A percentile compares a stretch with the other conserved stretches of the same genome.
Evolutionary conservation across 192 early-diverging fungal genomes (phyloP).

Genomic region (Podila verticillata): DNA sequence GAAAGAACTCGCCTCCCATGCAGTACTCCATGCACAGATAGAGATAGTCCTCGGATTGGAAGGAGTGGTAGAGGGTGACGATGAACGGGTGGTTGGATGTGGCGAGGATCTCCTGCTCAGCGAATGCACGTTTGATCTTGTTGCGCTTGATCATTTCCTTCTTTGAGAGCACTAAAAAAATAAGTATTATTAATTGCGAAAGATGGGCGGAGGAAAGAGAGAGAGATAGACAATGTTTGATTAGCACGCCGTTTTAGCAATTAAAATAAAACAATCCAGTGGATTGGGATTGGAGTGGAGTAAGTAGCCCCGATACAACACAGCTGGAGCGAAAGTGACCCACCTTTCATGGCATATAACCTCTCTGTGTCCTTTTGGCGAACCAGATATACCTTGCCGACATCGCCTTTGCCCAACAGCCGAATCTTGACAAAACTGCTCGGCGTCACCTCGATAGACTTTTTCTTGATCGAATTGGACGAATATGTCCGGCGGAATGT

Average conservation of each 20-base stretch:
- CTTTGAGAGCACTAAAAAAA: constrained; percentile 73
- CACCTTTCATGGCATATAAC: constrained; percentile 97
- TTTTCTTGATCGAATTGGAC: constrained; percentile 82
- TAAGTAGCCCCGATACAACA: no score
- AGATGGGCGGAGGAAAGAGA: constrained; percentile 4
- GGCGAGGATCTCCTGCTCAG: constrained; percentile 86
- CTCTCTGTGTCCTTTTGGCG: constrained; percentile 80
- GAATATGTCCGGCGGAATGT: constrained; percentile 83
- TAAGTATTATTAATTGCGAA: constrained; percentile 1
- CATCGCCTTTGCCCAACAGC: constrained; percentile 96
- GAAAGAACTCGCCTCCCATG: constrained; percentile 89
- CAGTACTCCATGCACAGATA: constrained; percentile 93
- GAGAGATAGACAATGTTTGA: no score
- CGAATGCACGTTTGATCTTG: constrained; percentile 97
- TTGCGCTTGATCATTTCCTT: constrained; percentile 98
- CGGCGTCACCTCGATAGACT: constrained; percentile 85
- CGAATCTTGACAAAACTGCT: constrained; percentile 88
- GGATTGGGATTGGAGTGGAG: no score
- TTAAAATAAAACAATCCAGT: no score
- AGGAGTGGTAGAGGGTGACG: constrained; percentile 87
- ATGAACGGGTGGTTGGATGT: constrained; percentile 93
- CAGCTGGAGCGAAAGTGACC: no score
- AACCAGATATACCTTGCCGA: constrained; percentile 96
- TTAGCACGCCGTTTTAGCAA: no score
- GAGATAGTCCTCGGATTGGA: constrained; percentile 86